Conservation (phyloP, 148 eudicot species). For the Bassia scoparia region DNA sequence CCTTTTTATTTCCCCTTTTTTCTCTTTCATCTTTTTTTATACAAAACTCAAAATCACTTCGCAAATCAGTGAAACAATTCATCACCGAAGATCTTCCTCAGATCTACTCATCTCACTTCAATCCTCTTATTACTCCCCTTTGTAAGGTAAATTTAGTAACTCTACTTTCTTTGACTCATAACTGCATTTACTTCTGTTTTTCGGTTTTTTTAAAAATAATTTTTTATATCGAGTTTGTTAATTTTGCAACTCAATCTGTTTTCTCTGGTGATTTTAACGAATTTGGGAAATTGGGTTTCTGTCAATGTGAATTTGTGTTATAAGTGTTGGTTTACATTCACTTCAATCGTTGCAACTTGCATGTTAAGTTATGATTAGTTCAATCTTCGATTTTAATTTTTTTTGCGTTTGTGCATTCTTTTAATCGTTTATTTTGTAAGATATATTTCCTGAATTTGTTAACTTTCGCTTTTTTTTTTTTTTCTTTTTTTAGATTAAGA, state of each 20-base stretch:
- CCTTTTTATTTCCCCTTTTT: no score
- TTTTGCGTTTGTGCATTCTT: background rate
- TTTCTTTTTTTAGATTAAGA: background rate
- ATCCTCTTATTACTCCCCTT: background rate
- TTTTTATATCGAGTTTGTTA: no score
- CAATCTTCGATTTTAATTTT: background rate
- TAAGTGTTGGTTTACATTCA: background rate
- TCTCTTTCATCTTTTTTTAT: background rate
- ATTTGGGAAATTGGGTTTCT: background rate
- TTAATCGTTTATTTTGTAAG: background rate
- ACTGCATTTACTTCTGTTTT: background rate
- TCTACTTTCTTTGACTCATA: background rate
- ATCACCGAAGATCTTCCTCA: conserved; percentile 35
- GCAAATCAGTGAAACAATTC: conserved; percentile 4
- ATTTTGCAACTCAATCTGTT: background rate
- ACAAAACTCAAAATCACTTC: conserved; percentile 15
- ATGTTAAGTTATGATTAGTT: background rate
- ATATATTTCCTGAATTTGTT: background rate
- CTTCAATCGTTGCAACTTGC: conserved; percentile 12
- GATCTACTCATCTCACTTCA: conserved; percentile 22
- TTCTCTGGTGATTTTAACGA: background rate
- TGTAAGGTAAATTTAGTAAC: conserved; percentile 1
- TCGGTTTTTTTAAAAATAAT: background rate
- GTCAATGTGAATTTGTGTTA: background rate
- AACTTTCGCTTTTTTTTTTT: no score